A percentile compares a stretch with the other conserved stretches of the same genome.
Conservation (phyloP, 2,329 filamentous ascomycete species). For the Diaporthe destruens region DNA sequence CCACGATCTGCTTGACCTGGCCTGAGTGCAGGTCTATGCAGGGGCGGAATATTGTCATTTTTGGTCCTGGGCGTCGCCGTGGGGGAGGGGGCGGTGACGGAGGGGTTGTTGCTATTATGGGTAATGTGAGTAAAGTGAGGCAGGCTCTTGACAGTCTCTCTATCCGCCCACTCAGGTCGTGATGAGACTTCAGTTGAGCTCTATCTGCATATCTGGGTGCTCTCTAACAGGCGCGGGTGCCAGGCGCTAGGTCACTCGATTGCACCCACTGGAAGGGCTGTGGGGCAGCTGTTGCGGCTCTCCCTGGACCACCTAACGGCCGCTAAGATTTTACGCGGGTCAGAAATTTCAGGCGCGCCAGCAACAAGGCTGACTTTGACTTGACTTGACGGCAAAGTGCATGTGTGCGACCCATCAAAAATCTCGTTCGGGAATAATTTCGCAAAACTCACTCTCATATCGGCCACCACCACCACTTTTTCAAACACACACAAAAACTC, state of each 20-base stretch:
- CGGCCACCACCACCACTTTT: background rate
- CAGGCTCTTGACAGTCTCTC: background rate
- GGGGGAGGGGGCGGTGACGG: background rate
- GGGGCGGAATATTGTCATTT: conserved; percentile 93
- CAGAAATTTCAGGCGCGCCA: conserved; percentile 20
- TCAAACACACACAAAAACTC: conserved; percentile 7
- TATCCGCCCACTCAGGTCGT: background rate
- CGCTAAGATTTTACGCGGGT: conserved; percentile 1
- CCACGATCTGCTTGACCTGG: conserved; percentile 98
- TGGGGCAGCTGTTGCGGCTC: conserved; percentile 23
- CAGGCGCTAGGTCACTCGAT: background rate
- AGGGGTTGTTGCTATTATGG: background rate
- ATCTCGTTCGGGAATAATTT: background rate
- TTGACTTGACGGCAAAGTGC: too few species aligned
- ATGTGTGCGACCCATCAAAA: conserved; percentile 7
- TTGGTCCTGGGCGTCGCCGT: background rate
- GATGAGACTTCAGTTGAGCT: background rate
- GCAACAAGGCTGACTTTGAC: background rate
- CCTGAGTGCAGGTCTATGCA: conserved; percentile 99
- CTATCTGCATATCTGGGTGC: too few species aligned
- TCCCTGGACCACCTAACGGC: background rate
- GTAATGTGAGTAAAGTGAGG: background rate
- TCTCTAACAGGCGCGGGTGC: background rate
- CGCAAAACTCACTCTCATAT: background rate
- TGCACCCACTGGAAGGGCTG: conserved; percentile 21